Conservation (phyloP, 73 alveolate species). For the Paramecium sexaurelia region DNA sequence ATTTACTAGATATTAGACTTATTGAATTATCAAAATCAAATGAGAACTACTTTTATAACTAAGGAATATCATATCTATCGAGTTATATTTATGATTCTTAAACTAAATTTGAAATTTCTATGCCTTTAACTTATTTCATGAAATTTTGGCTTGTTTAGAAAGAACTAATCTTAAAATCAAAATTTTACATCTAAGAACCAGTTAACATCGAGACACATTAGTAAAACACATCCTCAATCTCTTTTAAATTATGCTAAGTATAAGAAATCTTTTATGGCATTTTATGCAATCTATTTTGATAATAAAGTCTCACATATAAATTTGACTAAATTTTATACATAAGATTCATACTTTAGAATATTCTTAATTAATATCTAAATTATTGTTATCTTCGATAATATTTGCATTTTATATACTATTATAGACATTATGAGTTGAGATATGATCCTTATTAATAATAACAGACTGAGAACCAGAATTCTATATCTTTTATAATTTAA, state of each 20-base stretch:
- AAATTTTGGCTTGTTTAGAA: background rate
- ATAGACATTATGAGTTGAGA: background rate
- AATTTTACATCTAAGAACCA: background rate
- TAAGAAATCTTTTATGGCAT: background rate
- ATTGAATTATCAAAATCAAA: background rate
- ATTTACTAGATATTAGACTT: background rate
- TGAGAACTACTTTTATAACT: background rate
- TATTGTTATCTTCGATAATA: background rate
- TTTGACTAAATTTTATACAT: background rate
- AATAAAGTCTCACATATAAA: slow-evolving; percentile 52
- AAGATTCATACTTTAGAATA: background rate
- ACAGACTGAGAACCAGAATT: background rate
- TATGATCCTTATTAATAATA: background rate
- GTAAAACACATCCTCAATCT: background rate
- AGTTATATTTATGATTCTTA: background rate
- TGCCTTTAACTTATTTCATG: background rate
- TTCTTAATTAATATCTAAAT: background rate
- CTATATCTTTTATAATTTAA: background rate
- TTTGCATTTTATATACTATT: background rate
- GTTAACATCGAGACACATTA: background rate
- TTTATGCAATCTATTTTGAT: slow-evolving; percentile 39
- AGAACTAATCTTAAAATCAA: background rate
- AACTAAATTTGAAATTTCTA: background rate
- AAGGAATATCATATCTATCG: background rate
- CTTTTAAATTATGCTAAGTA: background rate